Evolutionary conservation across 2,329 filamentous ascomycete species (phyloP), one percentile per base, ranked within the genome.

Genomic region (Exophiala oligosperma): DNA sequence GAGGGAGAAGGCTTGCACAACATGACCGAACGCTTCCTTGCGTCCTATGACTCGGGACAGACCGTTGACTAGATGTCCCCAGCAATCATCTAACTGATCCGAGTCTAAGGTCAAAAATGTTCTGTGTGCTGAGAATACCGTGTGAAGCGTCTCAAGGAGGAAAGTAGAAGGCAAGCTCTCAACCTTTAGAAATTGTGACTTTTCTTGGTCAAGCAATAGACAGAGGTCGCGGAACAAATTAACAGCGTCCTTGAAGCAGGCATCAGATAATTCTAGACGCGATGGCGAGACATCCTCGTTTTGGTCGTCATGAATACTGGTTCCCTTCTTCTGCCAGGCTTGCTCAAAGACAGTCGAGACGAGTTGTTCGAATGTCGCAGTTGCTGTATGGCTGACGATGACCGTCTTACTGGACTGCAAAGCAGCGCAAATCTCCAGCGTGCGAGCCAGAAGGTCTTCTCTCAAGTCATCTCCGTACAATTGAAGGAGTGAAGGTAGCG

Each of bases 311-410:
- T 56, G 24, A 28, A 48, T 40, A 49, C 55, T 61, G 59, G 28
- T n/a, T 32, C 21, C 60, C 23, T 56, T 43, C 9, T 8, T 37
- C 17, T 38, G 43, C 28, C 38, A 46, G 1, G 97, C 91, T 72
- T 95, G 94, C 71, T 97, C 94, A 73, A 97, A 97, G 0, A 96
- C 89, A 0, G 90, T 89, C 32, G 94, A 91, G 6, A 97, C 87
- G 12, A 99, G 83, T 73, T 97, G 94, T 74, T 97, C 93, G 54
- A 99, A 78, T 1, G 94, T 97, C n/a, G 94, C 94, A 26, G 93
- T 91, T 8, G 94, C 94, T 1, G 95, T 97, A 67, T 95, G 95
- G 70, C 93, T 95, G 66, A 99, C 92, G 52, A 96, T 92, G 26
- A 88, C 86, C 76, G 92, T 95, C 76, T 97, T 97, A 73, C 90